Conservation (phyloP, 305 asterid genomes). For the Fraxinus greggii region DNA sequence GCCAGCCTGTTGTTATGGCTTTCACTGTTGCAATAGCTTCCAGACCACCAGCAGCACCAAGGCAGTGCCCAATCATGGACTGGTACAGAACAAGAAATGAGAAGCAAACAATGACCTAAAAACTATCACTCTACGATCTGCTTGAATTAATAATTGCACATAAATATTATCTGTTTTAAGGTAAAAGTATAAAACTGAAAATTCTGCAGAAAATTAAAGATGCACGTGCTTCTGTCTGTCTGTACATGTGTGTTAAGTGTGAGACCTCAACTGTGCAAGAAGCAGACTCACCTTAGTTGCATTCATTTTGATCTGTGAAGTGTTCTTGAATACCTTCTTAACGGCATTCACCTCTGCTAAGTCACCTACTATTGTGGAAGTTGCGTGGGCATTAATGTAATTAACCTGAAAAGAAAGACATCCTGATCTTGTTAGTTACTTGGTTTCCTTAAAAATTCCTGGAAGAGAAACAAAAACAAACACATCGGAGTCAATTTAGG, state of each 20-base stretch:
- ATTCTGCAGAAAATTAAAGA: not conserved
- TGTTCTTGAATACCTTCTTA: conserved; percentile 83
- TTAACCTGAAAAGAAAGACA: conserved; percentile 61
- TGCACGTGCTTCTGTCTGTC: not conserved
- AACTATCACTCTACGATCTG: not conserved
- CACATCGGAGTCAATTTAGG: not conserved
- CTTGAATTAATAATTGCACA: not conserved
- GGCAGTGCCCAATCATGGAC: conserved; percentile 99
- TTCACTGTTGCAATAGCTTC: conserved; percentile 95
- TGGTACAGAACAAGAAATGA: conserved; percentile 33
- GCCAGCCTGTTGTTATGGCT: conserved; percentile 94
- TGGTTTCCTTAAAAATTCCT: not conserved
- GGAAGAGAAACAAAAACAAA: not conserved
- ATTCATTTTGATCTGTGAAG: conserved; percentile 78
- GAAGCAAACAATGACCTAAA: conserved; percentile 10
- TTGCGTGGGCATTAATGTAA: conserved; percentile 93
- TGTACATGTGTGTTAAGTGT: not conserved
- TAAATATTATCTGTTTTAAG: not conserved
- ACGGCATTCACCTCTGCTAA: conserved; percentile 90
- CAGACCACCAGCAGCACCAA: conserved; percentile 96
- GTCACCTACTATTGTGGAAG: conserved; percentile 90
- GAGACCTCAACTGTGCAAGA: not conserved
- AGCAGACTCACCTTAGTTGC: conserved; percentile 70
- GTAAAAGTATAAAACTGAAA: not conserved
- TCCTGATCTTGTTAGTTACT: not conserved